phyloP scores from a whole-genome alignment of 305 asterid genomes.

The Rubia balearica region DNA sequence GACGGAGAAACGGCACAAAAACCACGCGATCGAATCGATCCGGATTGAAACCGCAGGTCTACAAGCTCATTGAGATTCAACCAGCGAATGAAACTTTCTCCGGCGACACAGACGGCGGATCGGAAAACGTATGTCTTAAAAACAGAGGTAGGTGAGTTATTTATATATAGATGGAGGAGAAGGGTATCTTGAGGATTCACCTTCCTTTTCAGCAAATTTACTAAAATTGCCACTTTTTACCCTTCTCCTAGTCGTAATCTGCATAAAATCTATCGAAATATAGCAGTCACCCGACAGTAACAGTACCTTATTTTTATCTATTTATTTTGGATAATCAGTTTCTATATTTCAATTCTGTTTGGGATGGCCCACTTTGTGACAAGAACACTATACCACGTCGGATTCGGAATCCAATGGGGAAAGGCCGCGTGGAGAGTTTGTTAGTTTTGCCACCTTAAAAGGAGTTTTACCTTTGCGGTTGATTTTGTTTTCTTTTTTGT shows the following conservation, averaged over 20 bases:
- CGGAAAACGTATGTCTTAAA: background rate
- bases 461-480: background rate
- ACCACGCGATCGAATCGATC: slow-evolving; percentile 15
- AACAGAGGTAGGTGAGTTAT: background rate
- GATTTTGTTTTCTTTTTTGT: background rate
- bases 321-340: background rate
- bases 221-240: slow-evolving; percentile 6
- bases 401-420: background rate
- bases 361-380: slow-evolving; percentile 10
- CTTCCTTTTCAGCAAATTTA: slow-evolving; percentile 5
- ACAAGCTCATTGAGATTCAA: slow-evolving; percentile 6
- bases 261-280: slow-evolving; percentile 15
- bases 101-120: slow-evolving; percentile 18
- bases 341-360: background rate
- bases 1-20: background rate
- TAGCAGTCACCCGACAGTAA: background rate
- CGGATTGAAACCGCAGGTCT: slow-evolving; percentile 6
- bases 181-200: background rate
- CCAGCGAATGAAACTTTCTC: background rate
- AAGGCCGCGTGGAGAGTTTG: background rate
- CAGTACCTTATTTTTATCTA: background rate
- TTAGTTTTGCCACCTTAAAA: background rate
- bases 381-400: background rate
- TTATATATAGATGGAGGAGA: background rate
- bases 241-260: background rate